A percentile compares a stretch with the other conserved stretches of the same genome.
Evolutionary conservation across 2,329 filamentous ascomycete genomes (phyloP).

Genomic region (Hawksworthiomyces lignivorus): DNA sequence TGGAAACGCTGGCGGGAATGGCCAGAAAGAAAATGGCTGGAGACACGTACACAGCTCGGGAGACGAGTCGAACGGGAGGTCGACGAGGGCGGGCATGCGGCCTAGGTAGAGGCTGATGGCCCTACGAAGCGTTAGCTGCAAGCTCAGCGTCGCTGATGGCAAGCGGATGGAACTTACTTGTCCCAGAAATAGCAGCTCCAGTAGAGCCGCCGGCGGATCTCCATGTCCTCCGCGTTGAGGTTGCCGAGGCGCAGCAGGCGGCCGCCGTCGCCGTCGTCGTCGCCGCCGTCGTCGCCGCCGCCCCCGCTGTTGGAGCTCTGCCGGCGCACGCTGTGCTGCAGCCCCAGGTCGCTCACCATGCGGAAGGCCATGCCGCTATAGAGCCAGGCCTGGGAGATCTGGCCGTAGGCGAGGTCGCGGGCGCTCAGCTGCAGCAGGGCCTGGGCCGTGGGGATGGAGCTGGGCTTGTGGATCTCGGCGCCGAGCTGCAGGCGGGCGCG

Average conservation of each 20-base stretch:
- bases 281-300: too few species aligned
- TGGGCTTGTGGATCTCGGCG: conserved; percentile 20
- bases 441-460: conserved; percentile 22
- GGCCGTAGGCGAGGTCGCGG: conserved; percentile 21
- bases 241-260: conserved; percentile 15
- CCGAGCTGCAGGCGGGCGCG: conserved; percentile 20
- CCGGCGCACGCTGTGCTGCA: conserved; percentile 20
- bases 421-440: conserved; percentile 23
- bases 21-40: too few species aligned
- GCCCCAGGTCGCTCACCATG: conserved; percentile 21
- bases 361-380: conserved; percentile 25
- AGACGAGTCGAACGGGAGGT: conserved; percentile 6
- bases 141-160: too few species aligned
- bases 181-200: conserved; percentile 24
- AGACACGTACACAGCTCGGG: conserved; percentile 6
- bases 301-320: too few species aligned
- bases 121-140: neutral
- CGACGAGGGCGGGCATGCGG: conserved; percentile 16
- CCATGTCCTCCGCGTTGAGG: conserved; percentile 18
- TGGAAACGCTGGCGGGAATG: too few species aligned
- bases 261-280: too few species aligned
- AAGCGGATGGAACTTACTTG: conserved; percentile 13
- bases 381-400: conserved; percentile 23
- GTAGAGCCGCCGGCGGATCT: conserved; percentile 19
- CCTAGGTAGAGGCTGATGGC: conserved; percentile 21